Evolutionary conservation across 148 eudicot species (phyloP).

Genomic region (Vaccinium macrocarpon): DNA sequence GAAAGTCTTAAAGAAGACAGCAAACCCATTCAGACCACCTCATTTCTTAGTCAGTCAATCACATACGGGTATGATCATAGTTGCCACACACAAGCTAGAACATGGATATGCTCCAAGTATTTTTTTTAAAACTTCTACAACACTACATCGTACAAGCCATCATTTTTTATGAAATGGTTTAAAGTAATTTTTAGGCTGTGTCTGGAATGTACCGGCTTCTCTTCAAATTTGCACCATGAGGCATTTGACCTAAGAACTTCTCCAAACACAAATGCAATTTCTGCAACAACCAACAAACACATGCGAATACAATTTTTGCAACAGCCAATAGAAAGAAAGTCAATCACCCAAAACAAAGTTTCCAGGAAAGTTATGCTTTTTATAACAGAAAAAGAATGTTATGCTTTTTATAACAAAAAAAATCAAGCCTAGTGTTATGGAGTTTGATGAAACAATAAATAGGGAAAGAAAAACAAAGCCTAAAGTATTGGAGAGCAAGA

Average conservation of each 20-base stretch:
- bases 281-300: too few relatives aligned
- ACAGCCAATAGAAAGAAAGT: conserved; percentile 26
- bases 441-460: not conserved
- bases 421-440: not conserved
- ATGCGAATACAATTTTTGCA: conserved; percentile 76
- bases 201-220: conserved; percentile 65
- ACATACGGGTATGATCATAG: not conserved
- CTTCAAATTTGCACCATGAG: conserved; percentile 47
- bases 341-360: not conserved
- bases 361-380: not conserved
- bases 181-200: not conserved
- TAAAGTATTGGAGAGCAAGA: not conserved
- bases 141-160: not conserved
- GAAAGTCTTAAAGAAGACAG: not conserved
- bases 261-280: conserved; percentile 85
- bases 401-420: too few relatives aligned
- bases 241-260: conserved; percentile 55
- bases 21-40: not conserved
- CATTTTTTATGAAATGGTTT: not conserved
- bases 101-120: not conserved
- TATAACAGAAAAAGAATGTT: too few relatives aligned
- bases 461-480: not conserved
- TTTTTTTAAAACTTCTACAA: not conserved
- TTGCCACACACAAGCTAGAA: not conserved
- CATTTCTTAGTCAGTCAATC: not conserved